A percentile compares a stretch with the other conserved stretches of the same genome.
Conservation (phyloP, 805 yeast genomes). For the Maudiozyma bulderi region DNA sequence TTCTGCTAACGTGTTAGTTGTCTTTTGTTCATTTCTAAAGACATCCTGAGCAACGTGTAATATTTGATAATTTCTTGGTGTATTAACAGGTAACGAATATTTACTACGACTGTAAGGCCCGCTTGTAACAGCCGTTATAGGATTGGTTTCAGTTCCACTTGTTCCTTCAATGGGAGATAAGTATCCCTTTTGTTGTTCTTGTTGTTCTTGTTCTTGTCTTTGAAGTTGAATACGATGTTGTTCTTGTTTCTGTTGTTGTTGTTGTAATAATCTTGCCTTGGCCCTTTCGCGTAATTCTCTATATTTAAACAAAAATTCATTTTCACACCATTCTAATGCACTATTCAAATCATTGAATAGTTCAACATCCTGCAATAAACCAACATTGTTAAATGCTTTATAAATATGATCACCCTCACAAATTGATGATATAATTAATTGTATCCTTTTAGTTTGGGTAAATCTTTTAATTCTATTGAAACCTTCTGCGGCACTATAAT, state of each 20-base stretch:
- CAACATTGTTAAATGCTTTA: slow-evolving; percentile 71
- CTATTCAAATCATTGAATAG: slow-evolving; percentile 73
- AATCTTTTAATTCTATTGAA: slow-evolving; percentile 78
- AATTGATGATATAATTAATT: slow-evolving; percentile 71
- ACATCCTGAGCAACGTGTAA: slow-evolving; percentile 32
- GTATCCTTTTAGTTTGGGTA: slow-evolving; percentile 57
- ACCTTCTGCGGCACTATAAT: slow-evolving; percentile 94
- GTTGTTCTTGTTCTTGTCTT: neutral
- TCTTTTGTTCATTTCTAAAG: slow-evolving; percentile 23
- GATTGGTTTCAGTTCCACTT: neutral
- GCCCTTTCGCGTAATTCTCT: slow-evolving; percentile 27
- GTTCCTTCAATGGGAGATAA: too few relatives aligned
- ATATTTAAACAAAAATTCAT: slow-evolving; percentile 53
- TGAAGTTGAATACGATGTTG: neutral
- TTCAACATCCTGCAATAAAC: slow-evolving; percentile 52
- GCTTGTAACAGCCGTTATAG: neutral
- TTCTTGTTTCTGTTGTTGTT: neutral
- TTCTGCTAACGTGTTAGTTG: slow-evolving; percentile 8
- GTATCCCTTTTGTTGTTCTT: neutral
- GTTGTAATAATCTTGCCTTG: slow-evolving; percentile 5
- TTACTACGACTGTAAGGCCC: neutral
- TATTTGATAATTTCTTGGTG: slow-evolving; percentile 35
- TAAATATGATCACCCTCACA: slow-evolving; percentile 55
- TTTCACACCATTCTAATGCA: slow-evolving; percentile 96
- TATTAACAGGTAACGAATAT: slow-evolving; percentile 22